Conservation (phyloP, 2,329 filamentous ascomycete species). For the Helicocarpus griseus region DNA sequence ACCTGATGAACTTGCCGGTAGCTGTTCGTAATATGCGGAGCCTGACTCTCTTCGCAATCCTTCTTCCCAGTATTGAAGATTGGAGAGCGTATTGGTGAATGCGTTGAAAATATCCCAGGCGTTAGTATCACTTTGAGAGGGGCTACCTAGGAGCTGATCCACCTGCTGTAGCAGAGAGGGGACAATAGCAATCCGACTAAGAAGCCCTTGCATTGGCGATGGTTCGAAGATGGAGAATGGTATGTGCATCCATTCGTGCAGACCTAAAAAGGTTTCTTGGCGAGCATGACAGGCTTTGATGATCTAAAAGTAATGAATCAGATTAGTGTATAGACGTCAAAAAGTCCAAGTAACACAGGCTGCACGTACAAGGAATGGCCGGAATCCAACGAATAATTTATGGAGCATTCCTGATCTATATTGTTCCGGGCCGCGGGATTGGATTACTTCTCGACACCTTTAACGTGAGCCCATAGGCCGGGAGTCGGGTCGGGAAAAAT, state of each 20-base stretch:
- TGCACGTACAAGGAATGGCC: constrained; percentile 29
- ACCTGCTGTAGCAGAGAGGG: constrained; percentile 20
- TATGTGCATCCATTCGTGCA: constrained; percentile 19
- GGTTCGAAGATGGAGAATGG: constrained; percentile 22
- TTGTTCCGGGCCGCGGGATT: constrained; percentile 19
- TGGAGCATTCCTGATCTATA: constrained; percentile 28
- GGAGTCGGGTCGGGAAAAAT: constrained; percentile 9
- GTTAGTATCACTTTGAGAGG: constrained; percentile 1
- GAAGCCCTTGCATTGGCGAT: constrained; percentile 25
- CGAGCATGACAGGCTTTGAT: constrained; percentile 22
- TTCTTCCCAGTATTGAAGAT: background rate
- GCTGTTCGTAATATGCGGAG: too few relatives aligned
- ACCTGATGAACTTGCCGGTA: background rate
- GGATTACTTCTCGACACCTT: constrained; percentile 28
- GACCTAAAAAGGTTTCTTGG: constrained; percentile 23
- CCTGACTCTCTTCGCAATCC: background rate
- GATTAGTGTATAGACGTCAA: background rate
- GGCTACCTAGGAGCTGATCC: constrained; percentile 10
- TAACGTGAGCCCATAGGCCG: constrained; percentile 23
- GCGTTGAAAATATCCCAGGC: background rate
- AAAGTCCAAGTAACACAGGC: background rate
- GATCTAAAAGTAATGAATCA: constrained; percentile 17
- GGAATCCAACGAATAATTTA: constrained; percentile 31
- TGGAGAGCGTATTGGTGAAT: background rate
- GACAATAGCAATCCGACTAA: constrained; percentile 21